Evolutionary conservation across 129 eudicot genomes (phyloP), one percentile per base, ranked within the genome.

Genomic region (Flaveria robusta): DNA sequence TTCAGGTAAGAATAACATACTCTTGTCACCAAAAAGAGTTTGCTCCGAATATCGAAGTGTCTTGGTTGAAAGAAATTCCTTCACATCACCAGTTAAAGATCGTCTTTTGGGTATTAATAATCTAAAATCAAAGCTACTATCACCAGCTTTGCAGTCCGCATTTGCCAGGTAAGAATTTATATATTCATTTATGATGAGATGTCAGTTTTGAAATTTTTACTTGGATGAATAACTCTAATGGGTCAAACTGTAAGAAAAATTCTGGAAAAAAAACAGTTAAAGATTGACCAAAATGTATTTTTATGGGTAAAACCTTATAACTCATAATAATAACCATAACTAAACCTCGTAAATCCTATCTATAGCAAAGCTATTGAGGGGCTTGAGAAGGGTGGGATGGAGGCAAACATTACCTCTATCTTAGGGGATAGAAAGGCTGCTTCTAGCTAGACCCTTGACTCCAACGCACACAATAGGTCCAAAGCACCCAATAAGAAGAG

Each of bases 11-110:
- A 86, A 71, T 82, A 87, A 84, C 64, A 92, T 91, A 75, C 83
- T 95, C 45, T 86, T 87, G 56, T 95, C 99, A 29, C 99, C 99
- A 18, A 95, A 91, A 88, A 87, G 99, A 79, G 78, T 85, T 65
- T 86, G 92, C 79, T 75, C 85, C 45, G 99, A 95, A 70, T 84
- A 91, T 80, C 85, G 97, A 54, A 95, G 96, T 82, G 89, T 85
- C 29, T 83, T 95, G 76, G 99, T 95, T 22, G 99, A 95, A 79
- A 83, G 99, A 20, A 95, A 91, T 70, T 80, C 99, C 10, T 95
- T 95, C 76, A 83, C 97, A 16, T 95, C 99, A 67, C 99, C 99
- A 1, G 97, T 91, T 77, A 95, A 95, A 84, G 99, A 95, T 77
- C 99, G 91, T 19, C 74, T 89, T 75, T 62, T 86, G 78, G 91